phyloP scores from a whole-genome alignment of 306 rosid species.

The Rosa multiflora region DNA sequence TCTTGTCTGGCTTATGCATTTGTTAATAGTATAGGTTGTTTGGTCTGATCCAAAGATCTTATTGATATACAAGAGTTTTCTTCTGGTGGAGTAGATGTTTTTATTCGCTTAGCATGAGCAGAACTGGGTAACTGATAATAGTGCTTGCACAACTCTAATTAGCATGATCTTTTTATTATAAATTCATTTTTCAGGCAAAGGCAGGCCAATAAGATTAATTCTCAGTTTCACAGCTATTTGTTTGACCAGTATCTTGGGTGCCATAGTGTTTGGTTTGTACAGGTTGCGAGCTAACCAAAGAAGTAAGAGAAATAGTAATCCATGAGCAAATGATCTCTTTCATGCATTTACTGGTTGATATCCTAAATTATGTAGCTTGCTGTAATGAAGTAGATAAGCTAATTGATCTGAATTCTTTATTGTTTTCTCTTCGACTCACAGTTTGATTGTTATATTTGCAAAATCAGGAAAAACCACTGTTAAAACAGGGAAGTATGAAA shows the following conservation, averaged over 20 bases:
- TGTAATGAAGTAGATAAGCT: not conserved
- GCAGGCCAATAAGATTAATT: conserved; percentile 12
- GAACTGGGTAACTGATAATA: conserved; percentile 33
- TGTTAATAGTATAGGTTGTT: conserved; percentile 19
- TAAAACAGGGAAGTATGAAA: not conserved
- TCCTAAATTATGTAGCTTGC: not conserved
- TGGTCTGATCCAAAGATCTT: conserved; percentile 27
- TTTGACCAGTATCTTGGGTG: not conserved
- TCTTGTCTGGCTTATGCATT: conserved; percentile 32
- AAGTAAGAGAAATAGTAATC: conserved; percentile 12
- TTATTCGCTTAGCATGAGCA: conserved; percentile 24
- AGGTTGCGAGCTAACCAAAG: not conserved
- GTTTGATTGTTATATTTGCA: not conserved
- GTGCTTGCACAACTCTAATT: not conserved
- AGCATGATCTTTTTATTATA: not conserved
- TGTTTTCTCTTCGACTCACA: not conserved
- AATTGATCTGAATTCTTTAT: not conserved
- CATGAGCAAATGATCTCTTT: not conserved
- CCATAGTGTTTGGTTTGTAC: not conserved
- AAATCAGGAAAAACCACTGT: not conserved
- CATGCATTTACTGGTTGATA: not conserved
- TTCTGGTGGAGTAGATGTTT: conserved; percentile 2
- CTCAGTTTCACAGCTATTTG: not conserved
- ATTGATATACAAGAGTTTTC: conserved; percentile 17
- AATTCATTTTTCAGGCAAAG: conserved; percentile 4